Percentiles rank a stretch among this genome's conserved stretches.
Conservation (phyloP, 768 basidiomycete species). For the Termitomyces titanicus region DNA sequence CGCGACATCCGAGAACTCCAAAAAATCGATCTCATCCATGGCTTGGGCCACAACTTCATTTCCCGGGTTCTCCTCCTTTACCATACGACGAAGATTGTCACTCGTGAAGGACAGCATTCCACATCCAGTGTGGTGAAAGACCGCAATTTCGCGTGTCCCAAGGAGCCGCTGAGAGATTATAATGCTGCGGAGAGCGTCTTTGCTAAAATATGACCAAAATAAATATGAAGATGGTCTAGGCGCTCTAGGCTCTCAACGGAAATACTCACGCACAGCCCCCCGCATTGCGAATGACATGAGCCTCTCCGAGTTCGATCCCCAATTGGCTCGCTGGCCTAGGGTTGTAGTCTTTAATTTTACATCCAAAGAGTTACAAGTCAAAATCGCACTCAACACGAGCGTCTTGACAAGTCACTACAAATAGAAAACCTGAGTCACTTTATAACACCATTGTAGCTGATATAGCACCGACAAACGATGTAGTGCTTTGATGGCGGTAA, state of each 20-base stretch:
- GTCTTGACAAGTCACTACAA: neutral
- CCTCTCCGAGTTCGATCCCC: conserved; percentile 63
- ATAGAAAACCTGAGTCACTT: neutral
- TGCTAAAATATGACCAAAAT: conserved; percentile 28
- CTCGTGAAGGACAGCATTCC: conserved; percentile 68
- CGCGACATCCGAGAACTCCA: conserved; percentile 50
- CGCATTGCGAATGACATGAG: conserved; percentile 74
- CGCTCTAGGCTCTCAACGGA: neutral
- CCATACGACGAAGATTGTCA: neutral
- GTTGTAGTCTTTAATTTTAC: conserved; percentile 1
- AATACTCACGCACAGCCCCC: conserved; percentile 56
- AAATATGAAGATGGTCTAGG: neutral
- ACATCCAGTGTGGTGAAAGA: conserved; percentile 71
- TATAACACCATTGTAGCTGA: neutral
- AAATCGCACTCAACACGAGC: neutral
- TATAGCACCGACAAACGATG: conserved; percentile 4
- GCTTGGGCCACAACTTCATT: conserved; percentile 17
- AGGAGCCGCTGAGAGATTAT: conserved; percentile 72
- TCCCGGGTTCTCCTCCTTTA: neutral
- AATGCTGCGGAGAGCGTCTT: conserved; percentile 62
- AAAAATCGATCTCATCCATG: conserved; percentile 48
- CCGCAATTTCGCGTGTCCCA: conserved; percentile 63
- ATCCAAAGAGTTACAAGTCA: neutral
- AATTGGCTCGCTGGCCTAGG: conserved; percentile 53
- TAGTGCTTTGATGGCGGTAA: conserved; percentile 33